Conservation (phyloP, 2,329 filamentous ascomycete species). For the Gremmenia infestans region DNA sequence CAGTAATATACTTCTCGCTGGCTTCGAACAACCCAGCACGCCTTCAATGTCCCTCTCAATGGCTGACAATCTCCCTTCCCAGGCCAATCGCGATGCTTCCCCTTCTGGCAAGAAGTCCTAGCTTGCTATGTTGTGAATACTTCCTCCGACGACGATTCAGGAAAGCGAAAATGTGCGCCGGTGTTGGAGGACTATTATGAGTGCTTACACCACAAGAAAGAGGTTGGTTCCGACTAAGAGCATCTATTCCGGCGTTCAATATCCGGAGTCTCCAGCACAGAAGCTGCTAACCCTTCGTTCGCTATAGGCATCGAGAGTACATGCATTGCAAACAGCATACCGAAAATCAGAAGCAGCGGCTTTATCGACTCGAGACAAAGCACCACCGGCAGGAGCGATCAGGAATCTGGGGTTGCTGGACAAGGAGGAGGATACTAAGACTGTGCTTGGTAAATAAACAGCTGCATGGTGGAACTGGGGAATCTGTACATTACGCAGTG, state of each 20-base stretch:
- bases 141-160: conserved; percentile 67
- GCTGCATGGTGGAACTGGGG: conserved; percentile 4
- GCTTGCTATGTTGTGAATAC: conserved; percentile 98
- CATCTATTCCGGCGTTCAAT: neutral
- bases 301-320: conserved; percentile 63
- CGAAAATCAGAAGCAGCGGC: conserved; percentile 67
- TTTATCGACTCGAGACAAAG: conserved; percentile 67
- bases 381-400: conserved; percentile 80
- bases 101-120: conserved; percentile 99
- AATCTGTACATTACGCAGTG: conserved; percentile 29
- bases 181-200: conserved; percentile 96
- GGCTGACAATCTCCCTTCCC: conserved; percentile 16
- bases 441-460: conserved; percentile 39
- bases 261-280: too few species aligned
- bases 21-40: neutral
- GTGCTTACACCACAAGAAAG: conserved; percentile 97
- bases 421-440: conserved; percentile 74
- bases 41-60: conserved; percentile 10
- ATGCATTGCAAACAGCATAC: conserved; percentile 77
- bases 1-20: conserved; percentile 33
- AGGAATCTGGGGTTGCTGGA: conserved; percentile 78
- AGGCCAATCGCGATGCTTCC: conserved; percentile 72
- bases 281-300: conserved; percentile 5
- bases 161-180: conserved; percentile 82
- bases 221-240: conserved; percentile 55